phyloP scores from a whole-genome alignment of 2,329 filamentous ascomycete species.

The Calonectria ilicicola region DNA sequence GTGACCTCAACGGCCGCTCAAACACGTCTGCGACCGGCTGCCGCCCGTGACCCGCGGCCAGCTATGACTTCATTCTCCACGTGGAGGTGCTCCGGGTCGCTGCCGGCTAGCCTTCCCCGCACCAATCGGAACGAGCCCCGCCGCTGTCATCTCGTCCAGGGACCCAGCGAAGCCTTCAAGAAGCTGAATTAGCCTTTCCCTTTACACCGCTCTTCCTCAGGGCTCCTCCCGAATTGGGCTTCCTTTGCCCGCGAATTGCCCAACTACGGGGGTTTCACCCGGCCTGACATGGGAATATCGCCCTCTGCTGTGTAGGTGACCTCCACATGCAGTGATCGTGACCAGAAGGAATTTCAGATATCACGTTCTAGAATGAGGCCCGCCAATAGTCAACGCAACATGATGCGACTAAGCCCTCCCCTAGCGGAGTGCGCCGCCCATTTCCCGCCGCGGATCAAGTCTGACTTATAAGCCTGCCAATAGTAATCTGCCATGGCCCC shows the following conservation, averaged over 20 bases:
- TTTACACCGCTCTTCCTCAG: neutral
- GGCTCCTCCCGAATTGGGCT: neutral
- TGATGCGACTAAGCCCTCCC: neutral
- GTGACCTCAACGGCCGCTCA: neutral
- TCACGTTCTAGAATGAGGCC: constrained; percentile 1
- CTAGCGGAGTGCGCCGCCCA: neutral
- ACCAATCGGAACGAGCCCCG: neutral
- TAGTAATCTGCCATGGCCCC: neutral
- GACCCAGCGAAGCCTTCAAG: neutral
- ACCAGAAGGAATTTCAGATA: neutral
- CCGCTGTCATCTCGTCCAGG: neutral
- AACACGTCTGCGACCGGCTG: neutral
- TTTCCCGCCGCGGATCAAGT: neutral
- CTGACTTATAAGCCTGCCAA: constrained; percentile 5
- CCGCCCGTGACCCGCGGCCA: neutral
- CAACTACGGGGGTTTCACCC: neutral
- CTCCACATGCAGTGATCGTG: neutral
- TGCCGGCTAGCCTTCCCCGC: neutral
- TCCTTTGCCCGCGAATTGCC: neutral
- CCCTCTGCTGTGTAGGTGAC: neutral
- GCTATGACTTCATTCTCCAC: constrained; percentile 8
- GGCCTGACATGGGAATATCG: neutral
- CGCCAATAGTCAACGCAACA: neutral
- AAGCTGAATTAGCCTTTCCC: constrained; percentile 2
- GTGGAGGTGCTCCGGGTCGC: neutral